Evolutionary conservation across 306 rosid species (phyloP).

Genomic region (Inga laurina): DNA sequence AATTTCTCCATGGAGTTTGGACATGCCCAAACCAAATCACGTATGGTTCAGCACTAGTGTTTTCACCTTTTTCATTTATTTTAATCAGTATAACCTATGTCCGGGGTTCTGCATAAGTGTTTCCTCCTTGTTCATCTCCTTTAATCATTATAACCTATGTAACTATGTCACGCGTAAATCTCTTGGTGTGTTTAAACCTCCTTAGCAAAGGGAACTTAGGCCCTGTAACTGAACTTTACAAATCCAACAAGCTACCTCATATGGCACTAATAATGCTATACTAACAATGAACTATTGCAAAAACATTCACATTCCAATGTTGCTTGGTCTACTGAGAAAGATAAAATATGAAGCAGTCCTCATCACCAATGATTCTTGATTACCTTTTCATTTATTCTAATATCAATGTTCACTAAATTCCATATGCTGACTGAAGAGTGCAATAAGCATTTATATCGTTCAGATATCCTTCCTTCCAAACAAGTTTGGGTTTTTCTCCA

Average conservation of each 20-base stretch:
- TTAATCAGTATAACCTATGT: neutral
- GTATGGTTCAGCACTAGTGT: constrained; percentile 2
- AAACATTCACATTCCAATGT: constrained; percentile 8
- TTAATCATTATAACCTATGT: neutral
- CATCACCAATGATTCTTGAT: neutral
- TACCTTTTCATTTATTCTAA: neutral
- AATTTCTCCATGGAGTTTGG: neutral
- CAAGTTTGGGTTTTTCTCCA: neutral
- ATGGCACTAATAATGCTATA: neutral
- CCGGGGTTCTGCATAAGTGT: constrained; percentile 6
- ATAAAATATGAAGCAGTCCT: constrained; percentile 8
- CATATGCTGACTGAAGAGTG: constrained; percentile 11
- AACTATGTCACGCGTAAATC: neutral
- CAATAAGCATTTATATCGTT: constrained; percentile 9
- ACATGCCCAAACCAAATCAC: neutral
- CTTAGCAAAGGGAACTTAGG: neutral
- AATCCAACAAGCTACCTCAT: constrained; percentile 17
- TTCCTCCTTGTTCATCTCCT: constrained; percentile 2
- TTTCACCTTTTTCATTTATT: constrained; percentile 6
- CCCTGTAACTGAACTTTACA: constrained; percentile 15
- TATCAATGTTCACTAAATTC: constrained; percentile 2
- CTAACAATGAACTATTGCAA: neutral
- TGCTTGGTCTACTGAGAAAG: constrained; percentile 8
- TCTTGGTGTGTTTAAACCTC: neutral
- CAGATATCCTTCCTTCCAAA: constrained; percentile 15